Conservation (phyloP, 306 rosid species). For the Cyamopsis tetragonoloba region DNA sequence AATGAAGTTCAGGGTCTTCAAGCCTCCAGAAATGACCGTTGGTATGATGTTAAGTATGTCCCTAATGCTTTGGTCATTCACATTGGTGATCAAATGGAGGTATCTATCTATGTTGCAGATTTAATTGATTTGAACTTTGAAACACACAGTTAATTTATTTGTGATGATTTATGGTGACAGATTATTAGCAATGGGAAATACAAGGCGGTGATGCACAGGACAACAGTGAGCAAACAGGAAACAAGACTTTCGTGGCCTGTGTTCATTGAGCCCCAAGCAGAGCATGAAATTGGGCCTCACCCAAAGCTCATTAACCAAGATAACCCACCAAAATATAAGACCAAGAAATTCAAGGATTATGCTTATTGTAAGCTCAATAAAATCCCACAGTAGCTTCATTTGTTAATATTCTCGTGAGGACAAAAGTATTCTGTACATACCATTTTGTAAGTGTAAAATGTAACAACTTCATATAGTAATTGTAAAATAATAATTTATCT, state of each 20-base stretch:
- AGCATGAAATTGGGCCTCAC: constrained; percentile 49
- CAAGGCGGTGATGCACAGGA: constrained; percentile 55
- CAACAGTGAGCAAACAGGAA: constrained; percentile 46
- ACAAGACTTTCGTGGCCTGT: constrained; percentile 73
- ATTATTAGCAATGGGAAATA: constrained; percentile 68
- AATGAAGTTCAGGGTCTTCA: constrained; percentile 68
- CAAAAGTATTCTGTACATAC: no score
- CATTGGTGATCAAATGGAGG: constrained; percentile 68
- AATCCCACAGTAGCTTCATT: constrained; percentile 50
- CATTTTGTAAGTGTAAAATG: no score
- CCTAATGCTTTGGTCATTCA: constrained; percentile 58
- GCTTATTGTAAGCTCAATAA: constrained; percentile 56
- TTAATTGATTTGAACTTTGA: no score
- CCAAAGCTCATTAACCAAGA: constrained; percentile 37
- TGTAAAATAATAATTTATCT: no score
- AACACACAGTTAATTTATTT: no score
- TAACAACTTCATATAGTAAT: no score
- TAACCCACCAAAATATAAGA: constrained; percentile 59
- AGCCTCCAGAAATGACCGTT: constrained; percentile 42
- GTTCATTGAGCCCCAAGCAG: constrained; percentile 54
- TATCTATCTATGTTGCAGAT: no score
- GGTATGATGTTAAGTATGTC: constrained; percentile 52
- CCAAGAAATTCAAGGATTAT: constrained; percentile 50
- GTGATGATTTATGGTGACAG: constrained; percentile 26
- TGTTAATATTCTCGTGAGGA: no score